Conservation (phyloP, 305 asterid genomes). For the Ajuga reptans region DNA sequence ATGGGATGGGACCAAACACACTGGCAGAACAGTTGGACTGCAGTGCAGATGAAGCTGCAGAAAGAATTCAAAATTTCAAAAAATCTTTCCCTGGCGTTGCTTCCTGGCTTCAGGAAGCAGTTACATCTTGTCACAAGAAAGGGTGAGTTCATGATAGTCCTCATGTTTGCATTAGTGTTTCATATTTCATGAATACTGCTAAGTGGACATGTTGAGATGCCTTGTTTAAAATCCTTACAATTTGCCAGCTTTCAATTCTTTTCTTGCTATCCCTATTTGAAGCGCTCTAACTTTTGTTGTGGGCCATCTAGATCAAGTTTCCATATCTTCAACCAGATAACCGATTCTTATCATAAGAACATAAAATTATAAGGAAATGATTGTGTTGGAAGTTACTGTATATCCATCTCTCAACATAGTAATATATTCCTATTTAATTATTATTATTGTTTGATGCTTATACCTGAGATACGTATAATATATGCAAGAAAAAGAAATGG, state of each 20-base stretch:
- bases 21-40: slow-evolving; percentile 86
- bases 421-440: not conserved
- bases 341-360: no score
- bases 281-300: not conserved
- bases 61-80: slow-evolving; percentile 71
- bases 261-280: not conserved
- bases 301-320: no score
- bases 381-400: not conserved
- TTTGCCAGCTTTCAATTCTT: slow-evolving; percentile 9
- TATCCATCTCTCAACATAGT: not conserved
- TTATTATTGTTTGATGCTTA: not conserved
- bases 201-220: not conserved
- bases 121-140: slow-evolving; percentile 59
- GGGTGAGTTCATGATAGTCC: slow-evolving; percentile 52
- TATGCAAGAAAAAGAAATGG: not conserved
- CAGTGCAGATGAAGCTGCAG: slow-evolving; percentile 68
- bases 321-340: no score
- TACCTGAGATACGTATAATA: not conserved
- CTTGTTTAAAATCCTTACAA: not conserved
- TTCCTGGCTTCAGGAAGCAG: slow-evolving; percentile 91
- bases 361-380: no score
- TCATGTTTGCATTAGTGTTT: slow-evolving; percentile 11
- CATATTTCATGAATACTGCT: slow-evolving; percentile 12
- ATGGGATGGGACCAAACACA: slow-evolving; percentile 86
- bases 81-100: slow-evolving; percentile 85